These are phyloP conservation scores for Daldinia childiae DNA, from an alignment of 495 filamentous ascomycete species.

Conservation along the genomic window DNA sequence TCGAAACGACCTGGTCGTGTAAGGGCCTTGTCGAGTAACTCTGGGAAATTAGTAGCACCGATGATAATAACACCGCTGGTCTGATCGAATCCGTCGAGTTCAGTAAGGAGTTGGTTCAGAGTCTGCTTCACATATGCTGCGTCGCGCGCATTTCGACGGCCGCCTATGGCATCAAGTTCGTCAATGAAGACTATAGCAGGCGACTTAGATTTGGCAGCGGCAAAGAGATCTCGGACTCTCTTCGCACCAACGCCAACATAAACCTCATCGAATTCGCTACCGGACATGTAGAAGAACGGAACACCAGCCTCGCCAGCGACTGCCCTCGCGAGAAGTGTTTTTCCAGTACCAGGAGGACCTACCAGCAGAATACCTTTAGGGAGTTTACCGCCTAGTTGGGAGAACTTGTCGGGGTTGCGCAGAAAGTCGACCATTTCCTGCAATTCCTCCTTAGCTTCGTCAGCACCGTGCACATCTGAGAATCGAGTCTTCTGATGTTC, in stretches of 20 bases:
- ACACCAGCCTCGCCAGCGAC: constrained; percentile 97
- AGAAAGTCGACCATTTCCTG: constrained; percentile 97
- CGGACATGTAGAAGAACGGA: constrained; percentile 99
- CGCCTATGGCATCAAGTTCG: constrained; percentile 95
- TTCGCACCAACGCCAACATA: constrained; percentile 98
- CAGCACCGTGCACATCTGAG: constrained; percentile 94
- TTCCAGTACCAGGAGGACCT: constrained; percentile 96
- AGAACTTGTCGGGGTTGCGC: constrained; percentile 90
- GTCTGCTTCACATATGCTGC: constrained; percentile 97
- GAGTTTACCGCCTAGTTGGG: constrained; percentile 89
- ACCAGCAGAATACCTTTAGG: constrained; percentile 96
- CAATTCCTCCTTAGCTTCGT: constrained; percentile 97
- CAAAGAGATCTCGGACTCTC: constrained; percentile 96
- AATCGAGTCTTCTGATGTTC: constrained; percentile 92
- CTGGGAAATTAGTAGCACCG: constrained; percentile 94
- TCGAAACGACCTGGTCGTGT: constrained; percentile 96
- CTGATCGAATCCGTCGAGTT: constrained; percentile 96
- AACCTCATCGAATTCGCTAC: constrained; percentile 97
- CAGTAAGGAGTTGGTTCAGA: constrained; percentile 96
- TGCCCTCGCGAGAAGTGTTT: constrained; percentile 95
- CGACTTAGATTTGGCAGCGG: constrained; percentile 83
- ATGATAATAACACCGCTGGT: constrained; percentile 93
- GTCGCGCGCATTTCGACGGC: constrained; percentile 91
- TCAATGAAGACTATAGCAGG: constrained; percentile 99
- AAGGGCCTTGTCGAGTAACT: constrained; percentile 91